Base-by-base conservation (phyloP, 2,329 filamentous ascomycete genomes). In the Phaeosphaeriaceae sp. region DNA sequence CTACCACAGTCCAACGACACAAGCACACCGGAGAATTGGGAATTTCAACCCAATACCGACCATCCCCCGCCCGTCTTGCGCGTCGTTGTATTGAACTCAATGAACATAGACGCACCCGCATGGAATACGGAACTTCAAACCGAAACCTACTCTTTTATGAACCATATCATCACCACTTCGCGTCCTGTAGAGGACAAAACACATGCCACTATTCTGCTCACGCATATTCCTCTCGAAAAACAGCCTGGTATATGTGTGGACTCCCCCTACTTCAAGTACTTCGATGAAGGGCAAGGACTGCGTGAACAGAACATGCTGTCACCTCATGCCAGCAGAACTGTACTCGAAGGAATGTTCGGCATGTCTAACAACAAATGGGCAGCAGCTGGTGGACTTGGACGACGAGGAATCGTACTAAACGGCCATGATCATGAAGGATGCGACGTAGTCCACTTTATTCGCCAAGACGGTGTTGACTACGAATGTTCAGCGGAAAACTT, bases 361-460 rank as follows among this genome's bases (percentile, higher is more conserved):
- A 85, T 94, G 74, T 89, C 79, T 63, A 84, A 82, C 5, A 82
- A 89, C 54, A 63, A 76, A 1, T 72, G 76, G 23, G 87, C 83
- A 0, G 77, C 84, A 0, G 85, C 79, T 0, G 68, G 74, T 9
- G 91, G 91, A 1, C 76, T 76, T 42, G 90, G 91, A 1, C 80
- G 90, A 13, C 82, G 79, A 7, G 92, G 93, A 1, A 76, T 97
- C 5, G 86, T 99, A 20, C 76, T 99, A 32, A 97, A 92, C 40
- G 94, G 94, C 0, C 94, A 99, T 70, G 94, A 99, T 67, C 94
- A 99, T 71, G 90, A 89, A 60, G 94, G 94, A 6, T 99, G 94
- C 69, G 92, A 97, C 72, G 88, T 87, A 6, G 88, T 88, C 66
- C 94, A 99, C 76, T 93, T 83, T 64, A 66, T 64, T 4, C 50